Conservation (phyloP, 495 filamentous ascomycete species). For the Trichodelitschia bisporula region DNA sequence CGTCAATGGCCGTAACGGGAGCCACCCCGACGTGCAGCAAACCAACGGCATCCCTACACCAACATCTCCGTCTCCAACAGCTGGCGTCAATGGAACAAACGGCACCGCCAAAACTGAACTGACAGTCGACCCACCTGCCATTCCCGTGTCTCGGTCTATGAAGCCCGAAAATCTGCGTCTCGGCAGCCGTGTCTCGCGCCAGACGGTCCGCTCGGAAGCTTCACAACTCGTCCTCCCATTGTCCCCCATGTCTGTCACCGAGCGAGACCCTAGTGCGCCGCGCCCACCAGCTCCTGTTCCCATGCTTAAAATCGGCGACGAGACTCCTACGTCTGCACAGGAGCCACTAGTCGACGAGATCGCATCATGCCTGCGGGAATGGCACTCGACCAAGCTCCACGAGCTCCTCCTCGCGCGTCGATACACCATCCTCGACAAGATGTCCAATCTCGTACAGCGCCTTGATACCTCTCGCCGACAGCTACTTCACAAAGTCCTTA, state of each 20-base stretch:
- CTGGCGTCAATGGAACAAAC: background rate
- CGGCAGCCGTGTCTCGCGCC: conserved; percentile 3
- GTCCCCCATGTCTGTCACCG: conserved; percentile 10
- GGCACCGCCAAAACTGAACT: background rate
- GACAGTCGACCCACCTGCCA: background rate
- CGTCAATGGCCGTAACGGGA: background rate
- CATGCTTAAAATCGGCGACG: conserved; percentile 92
- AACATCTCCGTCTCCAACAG: conserved; percentile 5
- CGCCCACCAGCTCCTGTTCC: conserved; percentile 83
- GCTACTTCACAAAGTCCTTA: conserved; percentile 81
- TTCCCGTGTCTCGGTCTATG: background rate
- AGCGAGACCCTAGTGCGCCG: conserved; percentile 33
- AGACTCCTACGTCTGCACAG: conserved; percentile 64
- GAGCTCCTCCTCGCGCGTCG: conserved; percentile 65
- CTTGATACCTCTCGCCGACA: conserved; percentile 69
- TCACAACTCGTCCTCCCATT: conserved; percentile 8
- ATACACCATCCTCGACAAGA: conserved; percentile 57
- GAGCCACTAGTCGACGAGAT: conserved; percentile 96
- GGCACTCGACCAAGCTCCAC: conserved; percentile 93
- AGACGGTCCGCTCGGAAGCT: conserved; percentile 9
- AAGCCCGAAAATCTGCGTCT: background rate
- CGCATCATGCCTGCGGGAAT: conserved; percentile 83
- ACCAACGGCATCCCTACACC: conserved; percentile 11
- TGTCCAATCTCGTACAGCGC: conserved; percentile 51
- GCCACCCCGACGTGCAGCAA: no score